These are phyloP conservation scores for Talaromyces pinophilus DNA, from an alignment of 2,329 filamentous ascomycete genomes.

Conservation along the genomic window DNA sequence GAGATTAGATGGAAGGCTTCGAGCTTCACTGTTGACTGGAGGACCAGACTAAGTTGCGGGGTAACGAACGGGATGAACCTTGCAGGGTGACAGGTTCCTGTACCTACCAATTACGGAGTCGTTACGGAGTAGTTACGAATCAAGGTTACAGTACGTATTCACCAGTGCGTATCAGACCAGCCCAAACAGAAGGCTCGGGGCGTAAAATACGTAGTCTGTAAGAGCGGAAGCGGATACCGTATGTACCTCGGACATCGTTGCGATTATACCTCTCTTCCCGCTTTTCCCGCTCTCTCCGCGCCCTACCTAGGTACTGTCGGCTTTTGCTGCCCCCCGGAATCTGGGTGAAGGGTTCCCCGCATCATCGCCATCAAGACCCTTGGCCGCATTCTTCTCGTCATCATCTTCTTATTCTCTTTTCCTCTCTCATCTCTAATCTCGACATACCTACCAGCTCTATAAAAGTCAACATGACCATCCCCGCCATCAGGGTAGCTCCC, in stretches of 20 bases:
- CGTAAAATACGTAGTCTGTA: not conserved
- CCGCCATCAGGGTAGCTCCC: conserved; percentile 48
- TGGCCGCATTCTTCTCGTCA: not conserved
- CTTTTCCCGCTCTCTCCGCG: conserved; percentile 12
- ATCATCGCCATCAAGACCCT: conserved; percentile 6
- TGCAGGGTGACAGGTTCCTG: not conserved
- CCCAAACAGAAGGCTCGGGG: not conserved
- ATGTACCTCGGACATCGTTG: conserved; percentile 12
- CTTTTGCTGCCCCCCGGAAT: not conserved
- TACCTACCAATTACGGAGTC: not conserved
- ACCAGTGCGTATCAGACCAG: not conserved
- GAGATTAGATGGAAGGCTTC: not conserved
- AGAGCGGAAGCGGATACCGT: not conserved
- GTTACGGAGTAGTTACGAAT: not conserved
- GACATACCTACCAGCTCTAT: not conserved
- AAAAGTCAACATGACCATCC: conserved; percentile 37
- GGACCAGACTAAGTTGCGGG: conserved; percentile 8
- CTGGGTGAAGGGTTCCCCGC: conserved; percentile 5
- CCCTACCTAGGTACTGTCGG: not conserved
- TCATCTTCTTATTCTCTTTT: conserved; percentile 1
- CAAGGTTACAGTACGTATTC: not conserved
- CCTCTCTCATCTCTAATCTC: not conserved
- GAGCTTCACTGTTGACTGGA: conserved; percentile 2
- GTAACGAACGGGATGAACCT: not conserved
- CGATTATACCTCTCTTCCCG: not conserved